These are phyloP conservation scores for Botryotinia convoluta DNA, from an alignment of 2,329 filamentous ascomycete species.

Conservation along the genomic window DNA sequence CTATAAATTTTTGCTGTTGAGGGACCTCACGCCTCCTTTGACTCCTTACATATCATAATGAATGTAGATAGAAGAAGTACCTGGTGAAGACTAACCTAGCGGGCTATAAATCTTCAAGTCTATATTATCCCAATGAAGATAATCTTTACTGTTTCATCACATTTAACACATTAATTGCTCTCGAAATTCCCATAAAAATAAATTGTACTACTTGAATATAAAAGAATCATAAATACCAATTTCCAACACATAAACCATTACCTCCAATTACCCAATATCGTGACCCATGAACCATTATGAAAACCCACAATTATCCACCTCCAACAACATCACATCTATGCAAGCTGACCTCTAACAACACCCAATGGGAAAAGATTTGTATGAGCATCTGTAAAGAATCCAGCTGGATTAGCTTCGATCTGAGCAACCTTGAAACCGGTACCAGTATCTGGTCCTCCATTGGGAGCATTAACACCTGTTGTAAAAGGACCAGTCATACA, in stretches of 20 bases:
- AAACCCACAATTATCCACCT: not conserved
- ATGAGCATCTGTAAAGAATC: constrained; percentile 51
- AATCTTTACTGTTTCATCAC: not conserved
- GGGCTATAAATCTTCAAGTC: not conserved
- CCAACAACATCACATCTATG: not conserved
- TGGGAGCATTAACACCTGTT: constrained; percentile 42
- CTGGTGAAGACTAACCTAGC: not conserved
- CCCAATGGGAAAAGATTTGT: constrained; percentile 44
- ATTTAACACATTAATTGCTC: too few relatives aligned
- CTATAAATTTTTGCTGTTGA: not conserved
- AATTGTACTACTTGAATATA: not conserved
- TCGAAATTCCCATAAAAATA: not conserved
- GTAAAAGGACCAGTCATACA: constrained; percentile 43
- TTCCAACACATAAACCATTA: not conserved
- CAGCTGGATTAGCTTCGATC: constrained; percentile 48
- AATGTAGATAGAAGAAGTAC: not conserved
- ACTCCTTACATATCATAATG: not conserved
- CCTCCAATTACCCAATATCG: too few relatives aligned
- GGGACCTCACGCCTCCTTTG: not conserved
- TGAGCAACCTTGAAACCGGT: constrained; percentile 45
- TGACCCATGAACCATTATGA: not conserved
- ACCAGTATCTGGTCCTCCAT: constrained; percentile 46
- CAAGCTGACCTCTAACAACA: constrained; percentile 48
- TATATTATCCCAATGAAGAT: not conserved
- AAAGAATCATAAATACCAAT: not conserved